Conservation (phyloP, 2,329 filamentous ascomycete genomes). For the Paraphoma sp. region DNA sequence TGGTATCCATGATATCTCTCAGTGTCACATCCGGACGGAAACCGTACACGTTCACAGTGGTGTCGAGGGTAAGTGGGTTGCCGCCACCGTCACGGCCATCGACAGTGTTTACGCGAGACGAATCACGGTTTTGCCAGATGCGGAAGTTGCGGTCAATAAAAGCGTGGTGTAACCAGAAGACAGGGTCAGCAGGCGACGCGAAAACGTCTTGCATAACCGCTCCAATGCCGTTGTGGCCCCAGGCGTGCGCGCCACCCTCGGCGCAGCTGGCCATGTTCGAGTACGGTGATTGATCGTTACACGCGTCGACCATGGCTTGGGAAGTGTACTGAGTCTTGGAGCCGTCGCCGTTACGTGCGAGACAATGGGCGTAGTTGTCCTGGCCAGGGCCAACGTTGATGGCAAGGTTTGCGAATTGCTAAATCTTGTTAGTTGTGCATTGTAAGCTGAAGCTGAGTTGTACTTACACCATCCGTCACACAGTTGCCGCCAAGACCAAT, state of each 20-base stretch:
- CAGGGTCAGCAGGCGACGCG: conserved; percentile 42
- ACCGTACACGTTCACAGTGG: conserved; percentile 32
- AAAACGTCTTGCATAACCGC: conserved; percentile 43
- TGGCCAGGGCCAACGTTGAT: conserved; percentile 40
- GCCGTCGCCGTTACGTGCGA: conserved; percentile 37
- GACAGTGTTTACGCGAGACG: conserved; percentile 39
- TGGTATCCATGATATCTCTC: conserved; percentile 40
- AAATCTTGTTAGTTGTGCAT: conserved; percentile 6
- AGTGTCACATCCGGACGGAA: conserved; percentile 36
- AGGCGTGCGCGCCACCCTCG: conserved; percentile 41
- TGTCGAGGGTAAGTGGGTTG: conserved; percentile 35
- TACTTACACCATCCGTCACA: conserved; percentile 43
- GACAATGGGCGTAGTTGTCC: conserved; percentile 37
- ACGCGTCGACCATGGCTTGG: conserved; percentile 34
- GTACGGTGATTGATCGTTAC: conserved; percentile 31
- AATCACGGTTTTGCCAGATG: conserved; percentile 55
- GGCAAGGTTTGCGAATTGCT: conserved; percentile 42
- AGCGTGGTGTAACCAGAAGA: conserved; percentile 59
- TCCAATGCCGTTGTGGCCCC: conserved; percentile 46
- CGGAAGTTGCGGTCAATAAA: conserved; percentile 59
- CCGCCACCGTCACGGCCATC: conserved; percentile 47
- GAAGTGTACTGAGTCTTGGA: conserved; percentile 35
- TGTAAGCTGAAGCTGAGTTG: neutral
- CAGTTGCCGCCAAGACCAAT: conserved; percentile 34
- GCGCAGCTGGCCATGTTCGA: conserved; percentile 38